A percentile compares a stretch with the other conserved stretches of the same genome.
These are phyloP conservation scores for Plasmodium falciparum DNA, from an alignment of 169 alveolate species.

Conservation along the genomic window DNA sequence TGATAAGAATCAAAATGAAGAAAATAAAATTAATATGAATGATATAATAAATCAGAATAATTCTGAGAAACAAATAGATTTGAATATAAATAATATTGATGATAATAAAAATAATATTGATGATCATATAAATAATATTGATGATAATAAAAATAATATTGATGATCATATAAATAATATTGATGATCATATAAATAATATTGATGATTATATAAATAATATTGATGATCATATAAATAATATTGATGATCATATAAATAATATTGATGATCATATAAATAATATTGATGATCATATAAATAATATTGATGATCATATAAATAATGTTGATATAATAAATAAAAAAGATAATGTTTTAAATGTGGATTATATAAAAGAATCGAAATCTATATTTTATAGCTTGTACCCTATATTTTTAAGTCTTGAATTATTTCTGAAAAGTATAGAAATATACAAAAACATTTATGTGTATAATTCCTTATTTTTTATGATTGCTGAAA, in stretches of 20 bases:
- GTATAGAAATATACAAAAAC: slow-evolving; percentile 62
- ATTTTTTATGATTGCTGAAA: slow-evolving; percentile 55
- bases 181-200: too few relatives aligned
- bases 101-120: background rate
- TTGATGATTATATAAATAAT: background rate
- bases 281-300: background rate
- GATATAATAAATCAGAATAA: too few relatives aligned
- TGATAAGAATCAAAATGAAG: background rate
- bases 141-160: background rate
- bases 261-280: background rate
- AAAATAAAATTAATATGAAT: background rate
- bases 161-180: too few relatives aligned
- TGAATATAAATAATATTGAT: background rate
- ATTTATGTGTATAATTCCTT: slow-evolving; percentile 55
- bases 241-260: background rate
- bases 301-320: background rate
- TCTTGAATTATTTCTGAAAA: slow-evolving; percentile 54
- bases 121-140: background rate
- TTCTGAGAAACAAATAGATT: too few relatives aligned
- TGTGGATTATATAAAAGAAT: background rate
- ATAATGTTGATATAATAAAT: background rate
- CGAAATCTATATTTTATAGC: background rate
- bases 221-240: too few relatives aligned
- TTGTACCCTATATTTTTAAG: slow-evolving; percentile 63
- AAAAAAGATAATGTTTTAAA: background rate